Evolutionary conservation across 2,329 filamentous ascomycete genomes (phyloP).

Genomic region (Phialemoniopsis sp.): DNA sequence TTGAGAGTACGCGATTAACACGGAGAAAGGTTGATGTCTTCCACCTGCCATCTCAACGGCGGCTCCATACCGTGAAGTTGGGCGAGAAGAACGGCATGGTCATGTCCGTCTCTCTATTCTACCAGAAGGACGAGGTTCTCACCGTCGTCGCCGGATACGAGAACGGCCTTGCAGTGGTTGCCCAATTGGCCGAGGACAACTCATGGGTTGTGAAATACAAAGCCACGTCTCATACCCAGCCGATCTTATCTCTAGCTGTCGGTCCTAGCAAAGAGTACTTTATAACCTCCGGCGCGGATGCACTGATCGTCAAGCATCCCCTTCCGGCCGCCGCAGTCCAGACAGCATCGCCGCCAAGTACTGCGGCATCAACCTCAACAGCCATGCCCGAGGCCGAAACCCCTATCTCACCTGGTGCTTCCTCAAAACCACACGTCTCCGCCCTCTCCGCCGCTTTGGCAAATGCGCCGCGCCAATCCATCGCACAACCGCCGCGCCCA

Average conservation of each 20-base stretch:
- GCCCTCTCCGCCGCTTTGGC: slow-evolving; percentile 21
- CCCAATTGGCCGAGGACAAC: slow-evolving; percentile 39
- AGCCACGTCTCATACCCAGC: slow-evolving; percentile 69
- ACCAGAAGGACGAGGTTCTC: slow-evolving; percentile 34
- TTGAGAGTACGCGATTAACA: slow-evolving; percentile 5
- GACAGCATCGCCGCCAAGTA: slow-evolving; percentile 7
- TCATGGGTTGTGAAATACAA: slow-evolving; percentile 55
- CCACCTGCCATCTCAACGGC: slow-evolving; percentile 68
- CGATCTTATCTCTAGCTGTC: slow-evolving; percentile 70
- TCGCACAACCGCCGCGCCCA: slow-evolving; percentile 2
- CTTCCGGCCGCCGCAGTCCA: slow-evolving; percentile 9
- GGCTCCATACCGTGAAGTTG: slow-evolving; percentile 55
- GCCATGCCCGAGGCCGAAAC: neutral
- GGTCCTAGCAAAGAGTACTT: slow-evolving; percentile 52
- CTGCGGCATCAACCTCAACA: slow-evolving; percentile 1
- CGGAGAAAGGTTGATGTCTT: slow-evolving; percentile 73
- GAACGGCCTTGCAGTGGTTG: slow-evolving; percentile 70
- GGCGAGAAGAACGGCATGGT: slow-evolving; percentile 69
- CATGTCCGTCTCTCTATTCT: slow-evolving; percentile 71
- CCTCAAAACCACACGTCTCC: neutral
- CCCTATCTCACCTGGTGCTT: neutral
- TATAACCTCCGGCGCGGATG: slow-evolving; percentile 79
- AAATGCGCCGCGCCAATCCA: slow-evolving; percentile 3
- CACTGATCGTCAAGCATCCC: slow-evolving; percentile 70
- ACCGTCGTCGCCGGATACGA: slow-evolving; percentile 78